Base-by-base conservation (phyloP, 176 grass and related monocot genomes). In the Oryza punctata region DNA sequence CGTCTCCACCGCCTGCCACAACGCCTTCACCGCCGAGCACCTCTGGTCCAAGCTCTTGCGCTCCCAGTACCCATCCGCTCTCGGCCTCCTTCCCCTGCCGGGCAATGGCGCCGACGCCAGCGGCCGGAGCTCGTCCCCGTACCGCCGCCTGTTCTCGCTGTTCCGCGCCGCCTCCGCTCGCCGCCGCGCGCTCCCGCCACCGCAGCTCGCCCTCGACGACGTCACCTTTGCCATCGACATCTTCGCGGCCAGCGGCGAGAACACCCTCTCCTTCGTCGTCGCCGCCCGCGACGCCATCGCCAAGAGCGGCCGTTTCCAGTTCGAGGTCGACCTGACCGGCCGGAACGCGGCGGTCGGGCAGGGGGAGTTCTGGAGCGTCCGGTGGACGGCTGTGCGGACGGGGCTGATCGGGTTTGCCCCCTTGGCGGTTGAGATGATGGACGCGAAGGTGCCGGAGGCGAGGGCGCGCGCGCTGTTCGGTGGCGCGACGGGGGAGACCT, bases 1-100 rank as follows among this genome's bases (percentile, higher is more conserved):
- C 59, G 90, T 92, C 49, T 94, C 90, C 88, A 91, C 80, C 29
- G 81, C 86, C 16, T 97, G 95, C 92, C 77, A 33, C 78, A 63
- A 64, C 76, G 81, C 75, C 82, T 89, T 94, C 92, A 74, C 86
- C 71, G 85, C 71, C 16, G 88, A 97, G 61, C 21, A 89, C 75
- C 90, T 94, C 66, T 93, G 92, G 92, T 76, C 29, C 67, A 78
- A 75, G 13, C 89, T 93, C 76, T 94, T 92, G 81, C 72, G 21
- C 25, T 54, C 70, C 28, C 85, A 65, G 80, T 98, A 84, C 84
- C 92, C 90, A 10, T 77, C 92, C 50, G 90, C 90, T 73, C 63
- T 78, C 30, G 63, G 33, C 69, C 81, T 89, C 72, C 54, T 81
- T 18, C 75, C 70, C 10, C 16, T 12, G 54, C 10, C 54, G 0